Base-by-base conservation (phyloP, 2,329 filamentous ascomycete genomes). In the Ophiosphaerella narmari region DNA sequence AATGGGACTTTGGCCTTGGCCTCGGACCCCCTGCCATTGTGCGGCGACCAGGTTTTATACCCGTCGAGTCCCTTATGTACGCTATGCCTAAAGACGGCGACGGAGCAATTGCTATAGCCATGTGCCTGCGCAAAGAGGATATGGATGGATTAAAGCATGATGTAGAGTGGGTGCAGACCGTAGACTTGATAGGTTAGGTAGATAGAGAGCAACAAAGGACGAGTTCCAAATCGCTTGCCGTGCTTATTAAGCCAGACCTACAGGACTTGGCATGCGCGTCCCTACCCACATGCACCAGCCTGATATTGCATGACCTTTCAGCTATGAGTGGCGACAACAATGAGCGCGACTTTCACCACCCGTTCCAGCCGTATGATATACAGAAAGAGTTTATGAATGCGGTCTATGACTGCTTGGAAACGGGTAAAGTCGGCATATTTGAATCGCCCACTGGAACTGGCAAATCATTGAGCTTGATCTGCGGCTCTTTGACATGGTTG, bases 361-460 rank as follows among this genome's bases (percentile, higher is more conserved):
- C 92, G 0, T 96, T 87, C 70, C 84, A 85, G 26, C 92, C 92
- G 0, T 97, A 97, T 72, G 82, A 89, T 44, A 94, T 96, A 37
- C 92, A 97, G 66, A 80, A 87, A 38, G 79, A 93, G 60, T 95
- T 97, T 67, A 97, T 97, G 92, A 85, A 81, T 59, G 83, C 88
- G 0, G 81, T 94, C 5, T 96, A 96, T 68, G 76, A 84, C 42
- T 90, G 91, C 52, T 82, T 96, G 23, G 86, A 95, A 60, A 73
- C 88, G 36, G 87, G 89, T 7, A 90, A 92, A 66, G 80, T 96
- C 39, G 92, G 90, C 26, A 91, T 97, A 37, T 86, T 97, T 39
- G 92, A 97, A 69, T 96, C 90, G 39, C 92, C 92, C n/a, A 97
- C 92, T 36, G 92, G 92, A 72, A 88, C 85, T 80, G 92, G 92